Evolutionary conservation across 2,329 filamentous ascomycete genomes (phyloP), one percentile per base, ranked within the genome.

Genomic region (Emergomyces africanus): DNA sequence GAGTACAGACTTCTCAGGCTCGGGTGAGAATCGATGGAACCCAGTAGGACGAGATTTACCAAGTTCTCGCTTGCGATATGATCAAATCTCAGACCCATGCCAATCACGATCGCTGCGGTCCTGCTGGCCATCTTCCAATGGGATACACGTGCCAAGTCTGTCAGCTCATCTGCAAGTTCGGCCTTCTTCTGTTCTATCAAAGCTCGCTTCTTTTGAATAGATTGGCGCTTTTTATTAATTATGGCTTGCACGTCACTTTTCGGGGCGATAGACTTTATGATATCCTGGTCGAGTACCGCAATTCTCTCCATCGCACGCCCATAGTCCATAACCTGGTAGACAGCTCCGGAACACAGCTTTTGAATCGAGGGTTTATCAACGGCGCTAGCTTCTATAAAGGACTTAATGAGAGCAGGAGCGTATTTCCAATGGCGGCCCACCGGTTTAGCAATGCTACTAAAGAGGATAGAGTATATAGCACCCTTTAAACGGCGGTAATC

Each of bases 111-210:
- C 41, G 95, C 88, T 10, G 89, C 88, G 59, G 91, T 95, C 33
- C 92, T 82, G 56, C 85, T 90, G 5, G 92, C 92, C 66, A 96
- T 91, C 77, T 96, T 97, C 94, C 94, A 99, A 69, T 99, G 95
- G 0, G 90, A 89, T 2, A 83, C 83, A 66, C 84, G 85, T 1
- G 90, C 88, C 61, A 87, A 77, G 61, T 87, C 83, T 3, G 91
- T 87, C 37, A 99, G 79, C 70, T 97, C 90, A 58, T 89, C 77
- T 0, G 91, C 89, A 30, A 99, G 76, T 3, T 83, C 81, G 0
- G 85, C 79, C 75, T 99, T 99, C 75, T 88, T 90, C 58, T 81
- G 79, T 72, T 99, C 94, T 4, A 97, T 90, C 61, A 83, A 82
- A 57, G 78, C 79, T 60, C 91, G 83, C 59, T 92, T 88, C 63